Evolutionary conservation across 768 basidiomycete genomes (phyloP).

Genomic region (Multifurca ochricompacta): DNA sequence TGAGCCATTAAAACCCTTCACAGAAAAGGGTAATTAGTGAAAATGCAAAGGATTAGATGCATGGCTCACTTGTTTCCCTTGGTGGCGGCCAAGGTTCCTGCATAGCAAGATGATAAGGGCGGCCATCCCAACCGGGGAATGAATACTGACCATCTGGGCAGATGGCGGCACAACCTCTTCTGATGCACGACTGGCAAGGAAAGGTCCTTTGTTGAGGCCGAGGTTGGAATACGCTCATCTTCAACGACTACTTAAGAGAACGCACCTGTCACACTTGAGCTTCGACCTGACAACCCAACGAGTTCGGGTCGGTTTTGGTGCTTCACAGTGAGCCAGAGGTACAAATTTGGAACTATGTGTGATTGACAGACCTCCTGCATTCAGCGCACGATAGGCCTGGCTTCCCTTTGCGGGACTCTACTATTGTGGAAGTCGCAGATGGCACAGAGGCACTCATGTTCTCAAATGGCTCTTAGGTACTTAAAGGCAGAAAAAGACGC

Average conservation of each 20-base stretch:
- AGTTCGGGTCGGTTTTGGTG: neutral
- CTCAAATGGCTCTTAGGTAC: neutral
- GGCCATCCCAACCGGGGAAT: neutral
- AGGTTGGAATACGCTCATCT: neutral
- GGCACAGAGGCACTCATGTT: slow-evolving; percentile 10
- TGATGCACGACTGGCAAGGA: slow-evolving; percentile 49
- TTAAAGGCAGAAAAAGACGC: neutral
- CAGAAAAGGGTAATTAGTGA: slow-evolving; percentile 1
- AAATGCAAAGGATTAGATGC: neutral
- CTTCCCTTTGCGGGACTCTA: slow-evolving; percentile 25
- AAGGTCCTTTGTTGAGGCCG: slow-evolving; percentile 31
- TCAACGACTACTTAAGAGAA: neutral
- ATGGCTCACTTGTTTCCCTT: slow-evolving; percentile 48
- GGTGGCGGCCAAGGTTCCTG: slow-evolving; percentile 43
- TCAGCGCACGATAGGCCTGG: slow-evolving; percentile 44
- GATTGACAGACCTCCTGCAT: slow-evolving; percentile 36
- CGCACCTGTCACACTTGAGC: slow-evolving; percentile 44
- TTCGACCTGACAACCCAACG: slow-evolving; percentile 34
- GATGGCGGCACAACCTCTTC: slow-evolving; percentile 44
- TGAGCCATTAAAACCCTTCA: slow-evolving; percentile 44
- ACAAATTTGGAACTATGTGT: neutral
- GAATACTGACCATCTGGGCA: slow-evolving; percentile 40
- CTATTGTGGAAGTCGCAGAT: neutral
- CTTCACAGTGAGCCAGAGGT: neutral
- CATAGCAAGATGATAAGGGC: neutral